Evolutionary conservation across 768 basidiomycete genomes (phyloP).

Genomic region (Mycena maculata): DNA sequence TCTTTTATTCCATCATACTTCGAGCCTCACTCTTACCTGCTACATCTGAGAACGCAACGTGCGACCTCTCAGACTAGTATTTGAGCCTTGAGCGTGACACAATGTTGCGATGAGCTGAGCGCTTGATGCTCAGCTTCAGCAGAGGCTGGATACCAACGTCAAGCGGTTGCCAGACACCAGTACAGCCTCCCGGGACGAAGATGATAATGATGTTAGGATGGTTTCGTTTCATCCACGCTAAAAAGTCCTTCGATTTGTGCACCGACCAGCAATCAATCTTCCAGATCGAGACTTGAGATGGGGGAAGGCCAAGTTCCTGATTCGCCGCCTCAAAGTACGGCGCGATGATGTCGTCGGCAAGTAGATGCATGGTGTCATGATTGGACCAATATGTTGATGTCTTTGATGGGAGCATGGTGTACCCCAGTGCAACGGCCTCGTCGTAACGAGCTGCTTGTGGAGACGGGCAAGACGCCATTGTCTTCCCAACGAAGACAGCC

Average conservation of each 20-base stretch:
- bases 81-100: no score
- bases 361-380: conserved; percentile 37
- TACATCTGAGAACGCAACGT: no score
- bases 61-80: no score
- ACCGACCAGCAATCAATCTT: conserved; percentile 44
- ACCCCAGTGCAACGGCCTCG: conserved; percentile 38
- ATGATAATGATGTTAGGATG: conserved; percentile 40
- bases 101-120: conserved; percentile 23
- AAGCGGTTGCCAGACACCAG: conserved; percentile 38
- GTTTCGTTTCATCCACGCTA: conserved; percentile 38
- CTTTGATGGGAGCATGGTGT: conserved; percentile 36
- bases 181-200: conserved; percentile 41
- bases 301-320: conserved; percentile 27
- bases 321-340: conserved; percentile 41
- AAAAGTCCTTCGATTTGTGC: conserved; percentile 44
- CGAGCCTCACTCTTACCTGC: no score
- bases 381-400: conserved; percentile 43
- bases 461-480: conserved; percentile 39
- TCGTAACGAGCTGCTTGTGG: conserved; percentile 24
- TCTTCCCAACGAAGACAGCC: conserved; percentile 48
- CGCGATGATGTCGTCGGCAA: conserved; percentile 40
- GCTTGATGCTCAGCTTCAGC: no score
- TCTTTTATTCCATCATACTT: no score
- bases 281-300: conserved; percentile 28
- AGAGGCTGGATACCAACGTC: conserved; percentile 39